Conservation (phyloP, 257 asterid genomes). For the Solanum etuberosum region DNA sequence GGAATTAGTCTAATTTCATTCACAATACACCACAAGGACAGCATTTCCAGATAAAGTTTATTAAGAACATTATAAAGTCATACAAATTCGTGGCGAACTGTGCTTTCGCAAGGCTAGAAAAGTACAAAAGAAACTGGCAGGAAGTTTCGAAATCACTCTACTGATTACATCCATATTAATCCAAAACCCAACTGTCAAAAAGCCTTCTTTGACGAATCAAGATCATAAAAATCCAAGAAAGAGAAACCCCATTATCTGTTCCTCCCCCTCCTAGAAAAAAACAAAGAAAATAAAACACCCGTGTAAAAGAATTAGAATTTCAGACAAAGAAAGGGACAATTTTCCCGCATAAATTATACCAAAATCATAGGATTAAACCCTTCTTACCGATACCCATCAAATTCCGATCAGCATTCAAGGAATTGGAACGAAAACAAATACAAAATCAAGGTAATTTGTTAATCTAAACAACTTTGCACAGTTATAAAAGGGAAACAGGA, state of each 20-base stretch:
- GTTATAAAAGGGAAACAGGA: neutral
- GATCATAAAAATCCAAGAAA: neutral
- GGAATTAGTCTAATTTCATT: neutral
- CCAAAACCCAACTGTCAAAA: neutral
- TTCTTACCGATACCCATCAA: neutral
- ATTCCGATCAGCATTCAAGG: neutral
- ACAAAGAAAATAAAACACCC: neutral
- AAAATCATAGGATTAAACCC: neutral
- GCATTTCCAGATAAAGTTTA: neutral
- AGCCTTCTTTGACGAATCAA: conserved; percentile 3
- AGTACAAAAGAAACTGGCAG: neutral
- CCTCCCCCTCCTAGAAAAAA: neutral
- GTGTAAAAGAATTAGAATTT: neutral
- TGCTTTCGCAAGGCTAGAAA: neutral
- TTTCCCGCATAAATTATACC: neutral
- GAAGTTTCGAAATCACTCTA: neutral
- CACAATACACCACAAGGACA: neutral
- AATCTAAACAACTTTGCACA: neutral
- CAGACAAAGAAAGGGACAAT: neutral
- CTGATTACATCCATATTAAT: neutral
- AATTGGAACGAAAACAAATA: neutral
- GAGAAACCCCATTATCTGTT: neutral
- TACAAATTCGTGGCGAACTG: neutral
- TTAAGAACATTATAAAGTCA: neutral
- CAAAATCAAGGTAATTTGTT: neutral